Evolutionary conservation across 208 protist genomes (phyloP).

Genomic region (Acanthamoeba sp.): DNA sequence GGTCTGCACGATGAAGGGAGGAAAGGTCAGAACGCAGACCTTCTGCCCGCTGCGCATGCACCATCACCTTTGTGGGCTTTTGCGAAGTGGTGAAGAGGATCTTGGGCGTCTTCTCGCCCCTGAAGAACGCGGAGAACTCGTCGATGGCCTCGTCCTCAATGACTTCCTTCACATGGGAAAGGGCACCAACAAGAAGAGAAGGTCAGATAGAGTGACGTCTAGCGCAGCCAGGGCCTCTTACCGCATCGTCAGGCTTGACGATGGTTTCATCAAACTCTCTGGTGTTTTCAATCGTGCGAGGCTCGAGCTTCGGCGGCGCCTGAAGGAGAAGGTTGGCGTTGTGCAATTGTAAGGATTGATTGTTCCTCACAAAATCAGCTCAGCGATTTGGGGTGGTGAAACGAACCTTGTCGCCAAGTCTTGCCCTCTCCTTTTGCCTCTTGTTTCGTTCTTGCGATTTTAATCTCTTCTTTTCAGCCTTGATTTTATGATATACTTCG

Average conservation of each 20-base stretch:
- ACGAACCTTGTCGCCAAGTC: slow-evolving; percentile 65
- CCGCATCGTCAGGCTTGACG: slow-evolving; percentile 89
- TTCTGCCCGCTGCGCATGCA: neutral
- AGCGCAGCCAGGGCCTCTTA: no score
- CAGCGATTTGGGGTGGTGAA: neutral
- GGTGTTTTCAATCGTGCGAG: slow-evolving; percentile 90
- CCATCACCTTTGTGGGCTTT: slow-evolving; percentile 75
- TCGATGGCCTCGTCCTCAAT: slow-evolving; percentile 88
- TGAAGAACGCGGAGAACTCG: slow-evolving; percentile 91
- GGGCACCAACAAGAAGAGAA: neutral
- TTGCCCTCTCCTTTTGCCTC: slow-evolving; percentile 68
- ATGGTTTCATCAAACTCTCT: slow-evolving; percentile 90
- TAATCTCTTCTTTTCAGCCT: slow-evolving; percentile 67
- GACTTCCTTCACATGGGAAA: slow-evolving; percentile 59
- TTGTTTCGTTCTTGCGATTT: slow-evolving; percentile 31
- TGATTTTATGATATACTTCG: slow-evolving; percentile 68
- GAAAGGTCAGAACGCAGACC: neutral
- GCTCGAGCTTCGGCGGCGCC: slow-evolving; percentile 71
- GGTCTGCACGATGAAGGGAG: neutral
- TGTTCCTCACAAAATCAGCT: neutral
- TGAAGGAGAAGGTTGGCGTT: neutral
- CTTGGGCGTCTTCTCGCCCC: slow-evolving; percentile 85
- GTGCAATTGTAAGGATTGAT: neutral
- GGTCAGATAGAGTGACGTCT: no score
- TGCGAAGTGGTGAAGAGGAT: slow-evolving; percentile 88